Evolutionary conservation across 371 early-diverging fungal species (phyloP).

Genomic region (Ordospora pajunii): DNA sequence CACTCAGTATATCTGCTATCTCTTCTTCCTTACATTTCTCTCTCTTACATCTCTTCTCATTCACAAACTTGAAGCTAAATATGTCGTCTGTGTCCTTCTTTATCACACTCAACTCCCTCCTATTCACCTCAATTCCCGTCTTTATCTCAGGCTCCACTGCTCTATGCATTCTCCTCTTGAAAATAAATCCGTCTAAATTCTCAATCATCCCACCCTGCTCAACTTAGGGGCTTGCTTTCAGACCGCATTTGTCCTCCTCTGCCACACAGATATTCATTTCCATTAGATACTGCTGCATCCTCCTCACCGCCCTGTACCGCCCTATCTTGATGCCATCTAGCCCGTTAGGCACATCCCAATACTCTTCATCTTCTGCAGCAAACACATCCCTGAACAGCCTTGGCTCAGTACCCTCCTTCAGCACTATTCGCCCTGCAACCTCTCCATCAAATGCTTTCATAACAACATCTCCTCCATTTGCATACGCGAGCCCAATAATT

Average conservation of each 20-base stretch:
- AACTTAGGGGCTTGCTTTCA: not conserved
- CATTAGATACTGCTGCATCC: not conserved
- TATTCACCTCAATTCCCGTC: not conserved
- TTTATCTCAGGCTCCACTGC: not conserved
- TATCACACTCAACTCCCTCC: not conserved
- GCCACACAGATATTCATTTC: not conserved
- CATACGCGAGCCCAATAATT: constrained; percentile 11
- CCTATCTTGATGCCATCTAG: not conserved
- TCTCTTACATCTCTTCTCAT: not conserved
- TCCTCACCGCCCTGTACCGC: not conserved
- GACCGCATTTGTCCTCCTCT: not conserved
- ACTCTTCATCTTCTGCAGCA: not conserved
- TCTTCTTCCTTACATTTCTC: not conserved
- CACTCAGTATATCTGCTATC: not conserved
- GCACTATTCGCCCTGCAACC: constrained; percentile 16
- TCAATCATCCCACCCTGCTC: not conserved
- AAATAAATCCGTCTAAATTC: not conserved
- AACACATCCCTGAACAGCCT: not conserved
- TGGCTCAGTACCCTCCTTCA: not conserved
- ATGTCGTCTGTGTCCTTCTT: constrained; percentile 26
- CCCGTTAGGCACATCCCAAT: not conserved
- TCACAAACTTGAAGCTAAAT: constrained; percentile 30
- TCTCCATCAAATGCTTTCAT: constrained; percentile 10
- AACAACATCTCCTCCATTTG: not conserved
- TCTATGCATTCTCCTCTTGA: not conserved